Evolutionary conservation across 306 rosid species (phyloP).

Genomic region (Trifolium subterraneum): DNA sequence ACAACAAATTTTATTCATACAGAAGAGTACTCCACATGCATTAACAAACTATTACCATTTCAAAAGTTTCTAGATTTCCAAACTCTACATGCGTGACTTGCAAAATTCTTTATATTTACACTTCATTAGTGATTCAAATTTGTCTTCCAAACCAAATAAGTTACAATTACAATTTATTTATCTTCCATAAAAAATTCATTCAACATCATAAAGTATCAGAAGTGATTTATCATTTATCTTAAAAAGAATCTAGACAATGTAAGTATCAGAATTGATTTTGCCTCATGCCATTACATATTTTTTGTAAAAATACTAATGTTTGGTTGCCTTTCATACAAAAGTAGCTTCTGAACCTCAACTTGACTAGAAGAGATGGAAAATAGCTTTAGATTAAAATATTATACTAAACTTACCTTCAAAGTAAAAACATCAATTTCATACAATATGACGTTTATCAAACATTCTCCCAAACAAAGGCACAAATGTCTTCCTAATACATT

Average conservation of each 20-base stretch:
- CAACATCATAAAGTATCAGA: neutral
- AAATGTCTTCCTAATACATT: constrained; percentile 5
- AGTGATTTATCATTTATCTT: no score
- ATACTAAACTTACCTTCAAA: neutral
- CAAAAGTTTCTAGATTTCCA: neutral
- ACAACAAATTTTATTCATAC: constrained; percentile 26
- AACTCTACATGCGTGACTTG: neutral
- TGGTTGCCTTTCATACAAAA: neutral
- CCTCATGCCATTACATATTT: neutral
- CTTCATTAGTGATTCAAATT: neutral
- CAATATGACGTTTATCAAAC: neutral
- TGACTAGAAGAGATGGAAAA: neutral
- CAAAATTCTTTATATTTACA: neutral
- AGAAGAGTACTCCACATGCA: neutral
- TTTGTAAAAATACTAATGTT: neutral
- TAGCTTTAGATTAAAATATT: neutral
- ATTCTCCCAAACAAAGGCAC: neutral
- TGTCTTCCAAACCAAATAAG: neutral
- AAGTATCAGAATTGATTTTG: neutral
- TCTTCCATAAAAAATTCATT: neutral
- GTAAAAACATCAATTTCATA: neutral
- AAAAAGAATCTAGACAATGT: neutral
- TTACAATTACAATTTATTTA: no score
- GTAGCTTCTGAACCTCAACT: neutral
- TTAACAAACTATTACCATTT: constrained; percentile 8